phyloP scores from a whole-genome alignment of 2,329 filamentous ascomycete species.

The Cladosporium sp. region DNA sequence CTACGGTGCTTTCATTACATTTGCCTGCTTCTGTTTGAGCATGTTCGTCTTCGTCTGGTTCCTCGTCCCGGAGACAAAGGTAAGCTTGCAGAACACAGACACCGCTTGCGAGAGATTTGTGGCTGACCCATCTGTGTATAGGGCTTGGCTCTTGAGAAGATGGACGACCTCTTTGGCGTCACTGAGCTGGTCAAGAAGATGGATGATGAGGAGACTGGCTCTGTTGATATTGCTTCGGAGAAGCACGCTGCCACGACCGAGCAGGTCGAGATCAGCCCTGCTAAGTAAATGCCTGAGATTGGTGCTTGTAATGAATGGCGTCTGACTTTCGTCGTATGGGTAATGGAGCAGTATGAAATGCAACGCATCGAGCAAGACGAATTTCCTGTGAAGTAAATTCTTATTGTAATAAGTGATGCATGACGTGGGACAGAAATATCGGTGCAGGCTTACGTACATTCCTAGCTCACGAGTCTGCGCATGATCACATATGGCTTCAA shows the following conservation, averaged over 20 bases:
- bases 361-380: neutral
- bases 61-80: slow-evolving; percentile 68
- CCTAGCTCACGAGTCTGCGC: no score
- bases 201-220: slow-evolving; percentile 10
- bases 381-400: neutral
- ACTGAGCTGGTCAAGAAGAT: slow-evolving; percentile 12
- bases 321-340: neutral
- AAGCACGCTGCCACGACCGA: slow-evolving; percentile 4
- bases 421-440: no score
- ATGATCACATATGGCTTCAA: no score
- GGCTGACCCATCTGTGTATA: neutral
- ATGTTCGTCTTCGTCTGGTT: slow-evolving; percentile 66
- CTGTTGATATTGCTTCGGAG: slow-evolving; percentile 11
- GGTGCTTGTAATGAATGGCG: neutral
- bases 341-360: neutral
- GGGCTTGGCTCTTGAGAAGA: slow-evolving; percentile 33
- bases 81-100: neutral
- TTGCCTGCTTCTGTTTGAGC: slow-evolving; percentile 60
- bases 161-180: slow-evolving; percentile 30
- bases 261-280: slow-evolving; percentile 10
- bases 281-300: neutral
- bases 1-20: slow-evolving; percentile 49
- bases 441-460: no score
- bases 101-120: no score
- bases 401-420: neutral